phyloP scores from a whole-genome alignment of 2,329 filamentous ascomycete species.

The Plectosphaerella plurivora region DNA sequence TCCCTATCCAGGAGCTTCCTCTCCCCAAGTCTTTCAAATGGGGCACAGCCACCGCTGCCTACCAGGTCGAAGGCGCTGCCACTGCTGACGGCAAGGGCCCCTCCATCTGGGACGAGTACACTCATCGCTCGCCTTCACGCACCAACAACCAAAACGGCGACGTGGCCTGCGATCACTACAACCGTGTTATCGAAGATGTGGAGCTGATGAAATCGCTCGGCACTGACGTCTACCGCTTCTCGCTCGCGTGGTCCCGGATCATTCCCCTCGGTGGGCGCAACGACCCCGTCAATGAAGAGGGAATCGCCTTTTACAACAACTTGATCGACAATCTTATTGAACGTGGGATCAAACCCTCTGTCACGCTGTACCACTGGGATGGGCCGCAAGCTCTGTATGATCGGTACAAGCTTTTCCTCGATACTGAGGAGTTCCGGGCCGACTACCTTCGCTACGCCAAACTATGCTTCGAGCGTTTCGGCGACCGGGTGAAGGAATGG shows the following conservation, averaged over 20 bases:
- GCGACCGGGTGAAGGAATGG: constrained; percentile 30
- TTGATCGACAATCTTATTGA: constrained; percentile 56
- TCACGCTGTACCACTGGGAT: constrained; percentile 66
- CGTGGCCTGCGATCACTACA: constrained; percentile 39
- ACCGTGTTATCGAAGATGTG: constrained; percentile 47
- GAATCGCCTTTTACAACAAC: constrained; percentile 54
- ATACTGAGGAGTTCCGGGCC: constrained; percentile 22
- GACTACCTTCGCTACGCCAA: constrained; percentile 32
- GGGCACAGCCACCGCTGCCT: constrained; percentile 37
- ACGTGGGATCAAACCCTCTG: constrained; percentile 54
- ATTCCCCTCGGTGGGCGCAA: constrained; percentile 60
- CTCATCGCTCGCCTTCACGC: constrained; percentile 32
- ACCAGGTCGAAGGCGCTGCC: constrained; percentile 38
- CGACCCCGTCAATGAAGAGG: constrained; percentile 58
- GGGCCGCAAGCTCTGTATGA: constrained; percentile 29
- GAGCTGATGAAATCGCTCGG: constrained; percentile 53
- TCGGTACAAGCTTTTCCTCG: constrained; percentile 28
- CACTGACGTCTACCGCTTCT: constrained; percentile 60
- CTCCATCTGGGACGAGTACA: constrained; percentile 38
- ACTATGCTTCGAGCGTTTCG: constrained; percentile 28
- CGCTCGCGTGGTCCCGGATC: constrained; percentile 61
- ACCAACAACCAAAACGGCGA: constrained; percentile 40
- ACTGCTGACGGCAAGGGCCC: constrained; percentile 30
- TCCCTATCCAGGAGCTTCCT: background rate
- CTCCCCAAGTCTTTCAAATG: constrained; percentile 25